Percentiles rank a stretch among this genome's conserved stretches.
Evolutionary conservation across 139 green algal genomes (phyloP).

Genomic region (Yamagishiella unicocca): DNA sequence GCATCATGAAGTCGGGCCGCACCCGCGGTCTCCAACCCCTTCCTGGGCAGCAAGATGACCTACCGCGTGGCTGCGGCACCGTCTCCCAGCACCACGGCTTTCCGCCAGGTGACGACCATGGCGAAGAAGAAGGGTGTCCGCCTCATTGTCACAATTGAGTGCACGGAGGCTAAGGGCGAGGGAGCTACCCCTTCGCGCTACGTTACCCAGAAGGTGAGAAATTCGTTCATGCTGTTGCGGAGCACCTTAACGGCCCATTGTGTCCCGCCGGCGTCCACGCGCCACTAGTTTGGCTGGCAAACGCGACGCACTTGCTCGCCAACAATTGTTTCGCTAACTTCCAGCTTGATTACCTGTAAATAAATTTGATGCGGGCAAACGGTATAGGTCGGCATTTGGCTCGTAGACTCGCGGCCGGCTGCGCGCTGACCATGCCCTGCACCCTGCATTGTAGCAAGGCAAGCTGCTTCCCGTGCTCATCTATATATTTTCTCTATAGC

Average conservation of each 20-base stretch:
- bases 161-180: slow-evolving; percentile 87
- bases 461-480: too few species aligned
- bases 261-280: not conserved
- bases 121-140: slow-evolving; percentile 95
- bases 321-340: not conserved
- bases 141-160: slow-evolving; percentile 95
- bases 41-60: slow-evolving; percentile 68
- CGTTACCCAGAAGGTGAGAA: slow-evolving; percentile 89
- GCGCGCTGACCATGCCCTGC: too few species aligned
- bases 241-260: not conserved
- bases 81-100: slow-evolving; percentile 50
- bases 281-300: slow-evolving; percentile 20
- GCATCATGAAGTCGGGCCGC: slow-evolving; percentile 37
- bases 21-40: slow-evolving; percentile 62
- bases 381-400: not conserved
- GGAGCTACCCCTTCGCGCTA: slow-evolving; percentile 79
- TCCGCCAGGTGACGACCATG: slow-evolving; percentile 84
- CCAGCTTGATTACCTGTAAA: not conserved
- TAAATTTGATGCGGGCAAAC: not conserved
- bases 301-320: not conserved
- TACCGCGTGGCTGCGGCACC: slow-evolving; percentile 59
- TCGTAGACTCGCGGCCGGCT: not conserved
- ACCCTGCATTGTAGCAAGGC: too few species aligned
- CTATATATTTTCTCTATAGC: too few species aligned
- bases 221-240: not conserved